Evolutionary conservation across 2,329 filamentous ascomycete species (phyloP).

Genomic region (Exserohilum turcica): DNA sequence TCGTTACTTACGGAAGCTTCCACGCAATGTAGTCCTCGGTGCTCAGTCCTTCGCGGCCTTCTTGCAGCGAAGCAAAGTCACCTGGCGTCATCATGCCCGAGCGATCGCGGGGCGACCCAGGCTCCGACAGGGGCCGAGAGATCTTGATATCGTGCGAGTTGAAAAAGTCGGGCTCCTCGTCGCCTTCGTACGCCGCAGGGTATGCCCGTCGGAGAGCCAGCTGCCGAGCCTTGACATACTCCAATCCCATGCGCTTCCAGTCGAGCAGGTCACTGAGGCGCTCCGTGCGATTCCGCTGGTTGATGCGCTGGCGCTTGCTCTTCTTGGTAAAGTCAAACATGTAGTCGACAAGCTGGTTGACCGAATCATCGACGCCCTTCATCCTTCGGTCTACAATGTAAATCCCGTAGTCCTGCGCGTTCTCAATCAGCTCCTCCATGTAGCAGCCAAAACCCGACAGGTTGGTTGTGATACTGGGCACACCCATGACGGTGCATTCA

Average conservation of each 20-base stretch:
- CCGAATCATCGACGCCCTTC: conserved; percentile 96
- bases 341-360: conserved; percentile 88
- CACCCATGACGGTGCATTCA: conserved; percentile 98
- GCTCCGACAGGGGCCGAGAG: conserved; percentile 88
- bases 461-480: conserved; percentile 97
- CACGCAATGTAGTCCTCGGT: conserved; percentile 98
- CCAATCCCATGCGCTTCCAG: conserved; percentile 99
- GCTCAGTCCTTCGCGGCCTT: conserved; percentile 87
- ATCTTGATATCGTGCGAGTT: conserved; percentile 94
- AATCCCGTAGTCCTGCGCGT: conserved; percentile 96
- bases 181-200: conserved; percentile 77
- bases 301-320: conserved; percentile 95
- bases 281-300: conserved; percentile 96
- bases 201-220: conserved; percentile 90
- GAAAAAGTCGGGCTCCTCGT: conserved; percentile 87
- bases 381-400: conserved; percentile 96
- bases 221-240: conserved; percentile 97
- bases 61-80: conserved; percentile 94
- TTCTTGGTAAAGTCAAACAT: conserved; percentile 96
- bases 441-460: conserved; percentile 98
- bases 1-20: conserved; percentile 86
- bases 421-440: conserved; percentile 99
- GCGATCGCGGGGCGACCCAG: conserved; percentile 87
- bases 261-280: conserved; percentile 91
- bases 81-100: conserved; percentile 99